phyloP scores from a whole-genome alignment of 139 green algal genomes.

The Chlorella sorokiniana region DNA sequence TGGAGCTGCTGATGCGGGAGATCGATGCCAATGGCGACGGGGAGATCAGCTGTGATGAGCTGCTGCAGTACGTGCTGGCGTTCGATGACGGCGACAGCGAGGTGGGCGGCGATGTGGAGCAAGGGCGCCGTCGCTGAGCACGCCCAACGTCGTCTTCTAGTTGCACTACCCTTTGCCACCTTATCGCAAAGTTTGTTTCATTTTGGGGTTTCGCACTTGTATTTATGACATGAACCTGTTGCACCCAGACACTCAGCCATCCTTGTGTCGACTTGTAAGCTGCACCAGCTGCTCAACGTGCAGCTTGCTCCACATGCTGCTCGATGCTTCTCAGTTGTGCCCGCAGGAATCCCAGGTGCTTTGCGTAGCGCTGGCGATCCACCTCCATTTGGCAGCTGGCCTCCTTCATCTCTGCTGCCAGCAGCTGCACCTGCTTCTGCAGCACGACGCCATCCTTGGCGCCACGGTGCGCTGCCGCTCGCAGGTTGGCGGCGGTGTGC shows the following conservation, averaged over 20 bases:
- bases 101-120: not conserved
- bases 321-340: not conserved
- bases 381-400: constrained; percentile 5
- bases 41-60: constrained; percentile 31
- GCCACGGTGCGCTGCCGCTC: not conserved
- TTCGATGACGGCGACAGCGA: constrained; percentile 3
- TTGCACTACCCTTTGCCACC: too few relatives aligned
- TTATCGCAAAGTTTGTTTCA: too few relatives aligned
- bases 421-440: constrained; percentile 29
- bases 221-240: too few relatives aligned
- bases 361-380: constrained; percentile 6
- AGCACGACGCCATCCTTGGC: not conserved
- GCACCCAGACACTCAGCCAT: too few relatives aligned
- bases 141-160: not conserved
- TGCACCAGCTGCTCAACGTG: too few relatives aligned
- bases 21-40: constrained; percentile 20
- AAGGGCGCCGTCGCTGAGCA: not conserved
- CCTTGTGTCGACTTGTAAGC: too few relatives aligned
- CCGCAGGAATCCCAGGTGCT: constrained; percentile 7
- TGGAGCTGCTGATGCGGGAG: constrained; percentile 16
- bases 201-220: too few relatives aligned
- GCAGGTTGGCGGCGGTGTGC: not conserved
- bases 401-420: not conserved
- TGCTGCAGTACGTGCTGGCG: constrained; percentile 18
- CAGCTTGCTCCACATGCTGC: not conserved